Base-by-base conservation (phyloP, 1,284 basidiomycete genomes). In the Sanghuangporus baumii region DNA sequence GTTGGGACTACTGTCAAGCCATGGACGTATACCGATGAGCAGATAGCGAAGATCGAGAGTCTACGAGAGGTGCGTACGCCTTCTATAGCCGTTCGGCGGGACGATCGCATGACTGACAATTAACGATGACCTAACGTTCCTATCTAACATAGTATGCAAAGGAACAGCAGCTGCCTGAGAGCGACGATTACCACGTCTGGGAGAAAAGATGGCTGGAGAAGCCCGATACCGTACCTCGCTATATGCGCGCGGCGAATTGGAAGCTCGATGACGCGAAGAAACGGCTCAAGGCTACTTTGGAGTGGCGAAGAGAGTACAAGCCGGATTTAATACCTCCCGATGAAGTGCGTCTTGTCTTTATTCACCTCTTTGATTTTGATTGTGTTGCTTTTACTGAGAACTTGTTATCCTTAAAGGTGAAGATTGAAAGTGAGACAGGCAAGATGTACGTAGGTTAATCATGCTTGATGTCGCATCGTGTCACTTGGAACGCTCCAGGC, bases 201-300 rank as follows among this genome's bases (percentile, higher is more conserved):
- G 92, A 94, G 74, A 73, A 78, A 43, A 81, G 87, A 64, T 94
- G 91, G 87, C 75, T 94, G 7, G 76, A 81, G 64, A 88, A 82
- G 69, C 79, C 85, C 2, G 91, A 91, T 66, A 91, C 88, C 31
- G 80, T 89, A 59, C 83, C 88, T 47, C 85, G 92, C 7, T 94
- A 93, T 72, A 86, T 92, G 82, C 85, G 92, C 40, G 91, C 92
- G 0, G 83, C 89, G 2, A 93, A 93, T 70, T 93, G 91, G 91
- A 86, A 87, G 71, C 70, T 88, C 31, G 81, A 83, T 18, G 88
- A 94, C 62, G 91, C 82, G 6, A 85, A 93, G 76, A 87, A 84
- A 70, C 80, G 92, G 54, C 86, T 94, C 66, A 85, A 87, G 71
- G 81, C 78, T 2, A 93, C 92, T 0, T 67, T 94, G 2, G 88